phyloP scores from a whole-genome alignment of 352 stramenopile genomes.

The Elongisporangium senticosum region DNA sequence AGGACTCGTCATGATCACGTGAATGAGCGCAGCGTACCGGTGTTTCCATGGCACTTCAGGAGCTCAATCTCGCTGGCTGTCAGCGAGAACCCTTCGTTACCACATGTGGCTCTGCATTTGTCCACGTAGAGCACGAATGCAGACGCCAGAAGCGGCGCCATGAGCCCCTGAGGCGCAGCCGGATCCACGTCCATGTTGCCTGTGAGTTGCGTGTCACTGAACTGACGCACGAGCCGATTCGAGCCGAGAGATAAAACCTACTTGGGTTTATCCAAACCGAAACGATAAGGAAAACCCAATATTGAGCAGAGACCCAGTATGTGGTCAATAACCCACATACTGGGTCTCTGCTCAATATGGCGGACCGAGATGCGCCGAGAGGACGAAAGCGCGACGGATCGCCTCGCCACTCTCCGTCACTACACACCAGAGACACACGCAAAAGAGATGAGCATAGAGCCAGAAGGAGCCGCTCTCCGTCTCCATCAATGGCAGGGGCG shows the following conservation, averaged over 20 bases:
- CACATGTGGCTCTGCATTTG: constrained; percentile 8
- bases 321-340: background rate
- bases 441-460: background rate
- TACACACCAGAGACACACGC: background rate
- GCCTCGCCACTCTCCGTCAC: background rate
- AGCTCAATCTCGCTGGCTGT: constrained; percentile 35
- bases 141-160: constrained; percentile 16
- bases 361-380: background rate
- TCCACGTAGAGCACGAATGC: constrained; percentile 27
- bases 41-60: constrained; percentile 60
- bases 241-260: too few relatives aligned
- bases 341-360: background rate
- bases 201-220: background rate
- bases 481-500: background rate
- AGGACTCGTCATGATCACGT: constrained; percentile 1
- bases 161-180: background rate
- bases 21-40: constrained; percentile 21
- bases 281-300: too few relatives aligned
- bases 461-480: background rate
- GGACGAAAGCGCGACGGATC: background rate
- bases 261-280: too few relatives aligned
- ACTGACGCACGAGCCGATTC: background rate
- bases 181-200: background rate
- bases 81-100: constrained; percentile 30
- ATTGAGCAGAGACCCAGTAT: too few relatives aligned